These are phyloP conservation scores for Macrocybe gigantea DNA, from an alignment of 768 basidiomycete species.

Conservation along the genomic window DNA sequence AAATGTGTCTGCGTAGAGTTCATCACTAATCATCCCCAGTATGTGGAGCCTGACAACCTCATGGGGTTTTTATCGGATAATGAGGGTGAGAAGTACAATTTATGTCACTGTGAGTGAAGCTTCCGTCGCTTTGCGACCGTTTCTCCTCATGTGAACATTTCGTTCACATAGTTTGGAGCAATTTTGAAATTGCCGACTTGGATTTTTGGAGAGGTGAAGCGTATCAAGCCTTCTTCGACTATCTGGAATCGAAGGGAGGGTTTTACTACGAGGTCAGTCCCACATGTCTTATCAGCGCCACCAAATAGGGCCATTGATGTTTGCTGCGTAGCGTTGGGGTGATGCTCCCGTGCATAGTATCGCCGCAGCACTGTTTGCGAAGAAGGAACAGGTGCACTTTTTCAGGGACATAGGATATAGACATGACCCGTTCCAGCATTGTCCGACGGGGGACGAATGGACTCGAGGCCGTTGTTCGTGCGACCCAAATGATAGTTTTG, in stretches of 20 bases:
- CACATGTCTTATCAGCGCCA: neutral
- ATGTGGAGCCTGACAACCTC: slow-evolving; percentile 58
- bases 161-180: slow-evolving; percentile 64
- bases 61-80: slow-evolving; percentile 73
- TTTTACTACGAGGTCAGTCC: slow-evolving; percentile 84
- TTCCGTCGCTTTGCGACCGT: neutral
- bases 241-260: slow-evolving; percentile 76
- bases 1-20: slow-evolving; percentile 44
- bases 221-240: slow-evolving; percentile 79
- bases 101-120: slow-evolving; percentile 53
- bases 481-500: slow-evolving; percentile 65
- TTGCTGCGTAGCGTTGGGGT: slow-evolving; percentile 57
- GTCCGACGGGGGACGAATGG: slow-evolving; percentile 56
- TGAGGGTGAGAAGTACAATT: slow-evolving; percentile 58
- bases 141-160: neutral
- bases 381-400: slow-evolving; percentile 73
- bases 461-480: slow-evolving; percentile 62
- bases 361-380: slow-evolving; percentile 70
- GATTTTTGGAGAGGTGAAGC: slow-evolving; percentile 85
- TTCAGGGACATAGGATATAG: slow-evolving; percentile 82
- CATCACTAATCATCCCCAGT: slow-evolving; percentile 52
- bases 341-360: slow-evolving; percentile 78
- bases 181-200: slow-evolving; percentile 89
- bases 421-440: slow-evolving; percentile 77
- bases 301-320: too few relatives aligned